These are phyloP conservation scores for Monilinia laxa DNA, from an alignment of 2,329 filamentous ascomycete species.

Conservation along the genomic window DNA sequence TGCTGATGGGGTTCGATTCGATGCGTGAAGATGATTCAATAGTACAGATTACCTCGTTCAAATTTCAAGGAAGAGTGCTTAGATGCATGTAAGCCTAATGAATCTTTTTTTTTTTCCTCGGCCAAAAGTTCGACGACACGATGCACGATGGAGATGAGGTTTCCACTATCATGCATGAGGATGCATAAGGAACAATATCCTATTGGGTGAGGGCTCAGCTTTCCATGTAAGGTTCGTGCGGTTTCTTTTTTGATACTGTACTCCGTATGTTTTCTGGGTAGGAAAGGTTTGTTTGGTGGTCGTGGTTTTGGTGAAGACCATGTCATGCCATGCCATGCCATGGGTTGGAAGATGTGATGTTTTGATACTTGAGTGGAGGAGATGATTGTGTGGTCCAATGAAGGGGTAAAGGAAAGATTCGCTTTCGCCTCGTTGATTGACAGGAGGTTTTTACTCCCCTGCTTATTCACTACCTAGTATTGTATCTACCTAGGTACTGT, in stretches of 20 bases:
- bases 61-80: conserved; percentile 18
- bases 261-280: background rate
- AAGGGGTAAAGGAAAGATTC: conserved; percentile 1
- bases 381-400: background rate
- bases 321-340: background rate
- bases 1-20: background rate
- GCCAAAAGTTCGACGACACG: conserved; percentile 24
- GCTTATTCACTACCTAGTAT: background rate
- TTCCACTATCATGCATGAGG: conserved; percentile 16
- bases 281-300: background rate
- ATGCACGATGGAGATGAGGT: conserved; percentile 15
- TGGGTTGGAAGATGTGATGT: background rate
- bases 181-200: conserved; percentile 1
- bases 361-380: conserved; percentile 1
- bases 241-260: background rate
- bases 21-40: conserved; percentile 17
- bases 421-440: conserved; percentile 7
- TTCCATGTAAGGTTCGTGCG: background rate
- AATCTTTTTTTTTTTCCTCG: background rate
- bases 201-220: background rate
- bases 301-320: no score
- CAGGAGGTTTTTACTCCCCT: conserved; percentile 4
- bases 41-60: background rate
- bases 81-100: conserved; percentile 21
- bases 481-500: no score